Evolutionary conservation across 495 filamentous ascomycete genomes (phyloP), one percentile per base, ranked within the genome.

Genomic region (Penicillium verhagenii): DNA sequence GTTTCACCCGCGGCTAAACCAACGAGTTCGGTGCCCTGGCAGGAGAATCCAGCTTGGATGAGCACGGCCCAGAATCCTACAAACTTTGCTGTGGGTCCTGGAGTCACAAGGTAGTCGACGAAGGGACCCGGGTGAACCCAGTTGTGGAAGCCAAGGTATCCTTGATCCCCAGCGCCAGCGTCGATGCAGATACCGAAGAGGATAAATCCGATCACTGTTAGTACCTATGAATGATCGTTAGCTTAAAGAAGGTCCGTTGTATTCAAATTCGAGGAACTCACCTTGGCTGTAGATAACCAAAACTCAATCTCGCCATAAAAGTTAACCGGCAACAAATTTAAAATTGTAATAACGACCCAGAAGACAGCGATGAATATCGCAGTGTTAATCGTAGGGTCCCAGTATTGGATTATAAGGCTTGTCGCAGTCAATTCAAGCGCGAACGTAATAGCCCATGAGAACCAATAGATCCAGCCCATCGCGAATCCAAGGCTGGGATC

Each of bases 401-500:
- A 91, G 66, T 80, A 90, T 51, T 84, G 78, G 21, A 90, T 83
- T 49, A 89, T 81, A n/a, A 87, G 67, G 10, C 83, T 77, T 2
- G 86, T 82, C 1, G 85, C 86, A 2, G 82, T 82, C 9, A 89
- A 80, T 56, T 88, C 86, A 19, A 86, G 75, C 35, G 82, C 84
- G 39, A 83, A 82, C 0, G 84, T 87, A 18, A 85, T 81, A 14
- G 76, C 68, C 66, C 57, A 59, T 6, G 52, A 55, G 40, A 52
- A 79, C 78, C 78, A 80, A 56, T 78, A 84, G 52, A 87, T 88
- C 85, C 86, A 89, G 19, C 85, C 86, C 54, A 89, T 80, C n/a
- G 86, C 82, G 58, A 89, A 89, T 38, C 86, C 86, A 49, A 90
- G 68, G 46, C 82, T 81, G 35, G 79, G 75, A 57, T 89, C 85